Evolutionary conservation across 257 asterid species (phyloP), one percentile per base, ranked within the genome.

Genomic region (Cruciata laevipes): DNA sequence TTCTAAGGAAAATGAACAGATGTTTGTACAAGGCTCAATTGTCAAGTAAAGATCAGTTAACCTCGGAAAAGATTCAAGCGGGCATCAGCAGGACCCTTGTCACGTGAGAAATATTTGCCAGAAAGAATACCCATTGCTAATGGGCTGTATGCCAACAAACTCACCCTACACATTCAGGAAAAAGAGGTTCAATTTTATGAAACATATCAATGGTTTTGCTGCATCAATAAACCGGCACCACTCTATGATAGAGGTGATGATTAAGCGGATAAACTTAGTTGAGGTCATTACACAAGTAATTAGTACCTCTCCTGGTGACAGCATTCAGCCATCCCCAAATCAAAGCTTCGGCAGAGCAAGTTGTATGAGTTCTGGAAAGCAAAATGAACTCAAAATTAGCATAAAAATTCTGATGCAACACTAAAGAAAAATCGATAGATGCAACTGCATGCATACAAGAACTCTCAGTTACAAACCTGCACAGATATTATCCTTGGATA

Each of bases 91-190:
- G 96, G 91, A 73, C 93, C 85, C 59, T 87, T 84, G 75, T 80
- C 82, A 71, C 51, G 74, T 44, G 86, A 73, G 66, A 87, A 78
- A 81, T 92, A 89, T 82, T 92, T 92, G 70, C 93, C 98, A 16
- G 96, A 83, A 25, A 92, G 96, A 74, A 92, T 87, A 67, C 95
- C 98, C 97, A 87, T 92, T 16, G 97, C 97, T 85, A 92, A 77
- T 75, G 96, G 97, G 74, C 98, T 89, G 82, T 92, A 87, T 5
- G 97, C 93, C 84, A 92, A 76, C 78, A 89, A 79, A 76, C 73
- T 61, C 35, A 73, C 78, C 78, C 86, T 78, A 37, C 0, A 49
- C 23, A 35, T 61, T 23, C 25, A 32, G 11, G 31, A 14, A 51
- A 11, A 4, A 62, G 3, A 42, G 25, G 35, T 18, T 13, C 37